These are phyloP conservation scores for Neodidymelliopsis sp. DNA, from an alignment of 2,329 filamentous ascomycete species.

Conservation along the genomic window DNA sequence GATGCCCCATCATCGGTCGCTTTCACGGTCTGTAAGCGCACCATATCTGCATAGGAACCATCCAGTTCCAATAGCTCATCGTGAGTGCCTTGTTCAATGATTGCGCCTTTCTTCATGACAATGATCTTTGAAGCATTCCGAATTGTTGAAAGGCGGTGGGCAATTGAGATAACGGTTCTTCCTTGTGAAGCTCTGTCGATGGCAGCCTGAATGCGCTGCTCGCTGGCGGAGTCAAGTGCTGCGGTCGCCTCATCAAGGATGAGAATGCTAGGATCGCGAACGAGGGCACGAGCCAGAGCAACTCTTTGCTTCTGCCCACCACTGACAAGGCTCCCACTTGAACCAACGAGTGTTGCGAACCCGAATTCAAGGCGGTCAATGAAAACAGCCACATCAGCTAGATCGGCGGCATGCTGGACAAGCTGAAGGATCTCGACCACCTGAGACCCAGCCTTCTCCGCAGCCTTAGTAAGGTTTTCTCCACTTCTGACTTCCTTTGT, in stretches of 20 bases:
- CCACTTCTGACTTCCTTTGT: constrained; percentile 62
- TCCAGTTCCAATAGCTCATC: constrained; percentile 42
- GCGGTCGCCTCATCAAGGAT: constrained; percentile 70
- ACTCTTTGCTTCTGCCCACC: constrained; percentile 67
- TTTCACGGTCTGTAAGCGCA: constrained; percentile 55
- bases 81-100: constrained; percentile 49
- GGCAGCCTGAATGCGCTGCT: constrained; percentile 60
- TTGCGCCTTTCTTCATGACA: constrained; percentile 48
- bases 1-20: constrained; percentile 49
- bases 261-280: constrained; percentile 64
- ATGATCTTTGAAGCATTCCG: constrained; percentile 48
- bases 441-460: constrained; percentile 27
- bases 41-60: constrained; percentile 59
- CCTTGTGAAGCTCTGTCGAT: constrained; percentile 45
- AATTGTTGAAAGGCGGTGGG: constrained; percentile 50
- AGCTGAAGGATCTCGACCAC: constrained; percentile 58
- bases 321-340: constrained; percentile 62
- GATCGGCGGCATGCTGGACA: constrained; percentile 58
- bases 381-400: constrained; percentile 67
- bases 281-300: constrained; percentile 63
- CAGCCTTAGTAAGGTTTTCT: constrained; percentile 50
- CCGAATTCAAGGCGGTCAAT: constrained; percentile 61
- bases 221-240: constrained; percentile 66
- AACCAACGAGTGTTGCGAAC: constrained; percentile 59
- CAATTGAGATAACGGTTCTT: constrained; percentile 49